Conservation (phyloP, 163 green algal species). For the Scenedesmus sp. region DNA sequence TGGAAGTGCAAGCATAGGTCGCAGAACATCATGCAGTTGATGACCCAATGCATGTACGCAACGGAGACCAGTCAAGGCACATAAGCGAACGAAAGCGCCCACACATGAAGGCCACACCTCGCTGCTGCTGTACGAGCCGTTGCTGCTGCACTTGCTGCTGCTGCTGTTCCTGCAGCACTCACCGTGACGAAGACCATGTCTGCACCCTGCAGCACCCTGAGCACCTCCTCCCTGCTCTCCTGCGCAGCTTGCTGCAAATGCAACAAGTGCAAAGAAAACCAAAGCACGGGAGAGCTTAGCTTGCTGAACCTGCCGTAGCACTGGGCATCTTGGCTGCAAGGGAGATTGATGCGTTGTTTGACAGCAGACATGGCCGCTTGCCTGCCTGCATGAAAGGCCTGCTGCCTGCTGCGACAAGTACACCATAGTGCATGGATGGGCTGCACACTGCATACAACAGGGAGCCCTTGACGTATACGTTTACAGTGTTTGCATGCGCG, state of each 20-base stretch:
- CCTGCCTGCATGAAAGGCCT: too few species aligned
- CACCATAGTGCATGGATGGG: too few species aligned
- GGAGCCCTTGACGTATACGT: too few species aligned
- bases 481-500: too few species aligned
- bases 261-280: not conserved
- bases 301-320: too few species aligned
- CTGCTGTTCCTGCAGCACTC: conserved; percentile 28
- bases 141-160: conserved; percentile 8
- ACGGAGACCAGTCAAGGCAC: too few species aligned
- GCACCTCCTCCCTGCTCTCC: conserved; percentile 82
- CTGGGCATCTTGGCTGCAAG: too few species aligned
- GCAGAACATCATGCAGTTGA: not conserved
- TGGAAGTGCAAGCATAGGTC: not conserved
- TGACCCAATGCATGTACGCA: not conserved
- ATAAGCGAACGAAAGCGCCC: too few species aligned
- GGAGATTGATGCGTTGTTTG: too few species aligned
- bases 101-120: not conserved
- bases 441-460: too few species aligned
- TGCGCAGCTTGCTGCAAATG: conserved; percentile 79
- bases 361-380: too few species aligned
- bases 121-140: not conserved
- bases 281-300: not conserved
- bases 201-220: conserved; percentile 75
- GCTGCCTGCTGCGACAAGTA: too few species aligned
- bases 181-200: conserved; percentile 98